These are phyloP conservation scores for Trametes punicea DNA, from an alignment of 768 basidiomycete species.

Conservation along the genomic window DNA sequence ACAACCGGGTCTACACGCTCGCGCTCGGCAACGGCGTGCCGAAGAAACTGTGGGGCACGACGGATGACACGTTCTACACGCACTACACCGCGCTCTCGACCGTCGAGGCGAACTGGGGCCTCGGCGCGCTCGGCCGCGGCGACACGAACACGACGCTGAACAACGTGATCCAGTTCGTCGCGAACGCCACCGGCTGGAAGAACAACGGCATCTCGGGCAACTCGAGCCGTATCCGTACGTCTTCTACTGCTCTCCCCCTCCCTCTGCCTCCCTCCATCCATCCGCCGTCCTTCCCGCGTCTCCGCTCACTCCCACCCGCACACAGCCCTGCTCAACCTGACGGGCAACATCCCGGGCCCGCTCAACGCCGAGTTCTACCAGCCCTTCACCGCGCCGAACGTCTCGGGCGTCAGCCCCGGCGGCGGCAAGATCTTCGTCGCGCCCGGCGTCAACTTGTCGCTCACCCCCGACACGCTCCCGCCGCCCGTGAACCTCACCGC, in stretches of 20 bases:
- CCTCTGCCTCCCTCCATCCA: conserved; percentile 13
- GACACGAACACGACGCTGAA: conserved; percentile 48
- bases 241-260: not conserved
- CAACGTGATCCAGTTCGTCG: conserved; percentile 55
- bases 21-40: conserved; percentile 49
- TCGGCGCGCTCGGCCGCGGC: conserved; percentile 55
- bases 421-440: conserved; percentile 40
- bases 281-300: not conserved
- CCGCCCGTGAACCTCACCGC: conserved; percentile 41
- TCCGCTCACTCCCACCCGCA: not conserved
- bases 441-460: conserved; percentile 31
- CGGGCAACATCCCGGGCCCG: conserved; percentile 41
- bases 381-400: conserved; percentile 45
- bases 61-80: conserved; percentile 53
- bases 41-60: conserved; percentile 36
- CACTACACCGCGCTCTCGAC: conserved; percentile 59
- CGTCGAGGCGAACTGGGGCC: conserved; percentile 58
- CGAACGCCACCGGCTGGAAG: conserved; percentile 42
- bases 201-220: conserved; percentile 32
- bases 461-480: conserved; percentile 35
- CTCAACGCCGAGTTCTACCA: conserved; percentile 39
- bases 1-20: conserved; percentile 47
- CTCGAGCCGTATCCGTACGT: conserved; percentile 26
- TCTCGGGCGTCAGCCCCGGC: conserved; percentile 38
- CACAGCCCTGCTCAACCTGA: conserved; percentile 38